Percentiles rank a stretch among this genome's conserved stretches.
Evolutionary conservation across 2,329 filamentous ascomycete species (phyloP).

Genomic region (Claviceps sp.): DNA sequence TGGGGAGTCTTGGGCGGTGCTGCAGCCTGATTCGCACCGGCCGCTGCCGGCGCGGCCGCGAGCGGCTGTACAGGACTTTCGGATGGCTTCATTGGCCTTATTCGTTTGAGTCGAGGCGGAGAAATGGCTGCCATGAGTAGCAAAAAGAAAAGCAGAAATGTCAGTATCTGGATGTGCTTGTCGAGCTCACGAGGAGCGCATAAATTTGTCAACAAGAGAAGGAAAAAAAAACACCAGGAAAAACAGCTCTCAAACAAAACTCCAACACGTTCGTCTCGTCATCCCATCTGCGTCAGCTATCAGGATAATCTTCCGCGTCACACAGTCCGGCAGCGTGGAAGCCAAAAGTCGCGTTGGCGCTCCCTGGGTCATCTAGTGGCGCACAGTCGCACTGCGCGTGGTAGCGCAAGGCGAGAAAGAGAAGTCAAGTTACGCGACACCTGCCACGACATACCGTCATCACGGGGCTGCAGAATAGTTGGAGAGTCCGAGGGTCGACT

Average conservation of each 20-base stretch:
- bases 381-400: constrained; percentile 6
- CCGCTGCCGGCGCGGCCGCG: constrained; percentile 15
- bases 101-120: constrained; percentile 40
- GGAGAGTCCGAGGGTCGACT: constrained; percentile 61
- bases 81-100: constrained; percentile 48
- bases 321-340: constrained; percentile 1
- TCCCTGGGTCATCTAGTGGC: constrained; percentile 2
- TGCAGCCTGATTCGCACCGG: constrained; percentile 24
- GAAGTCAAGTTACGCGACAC: constrained; percentile 13
- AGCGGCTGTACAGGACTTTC: constrained; percentile 44
- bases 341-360: background rate
- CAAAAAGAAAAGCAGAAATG: background rate
- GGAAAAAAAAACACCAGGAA: background rate
- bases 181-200: background rate
- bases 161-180: background rate
- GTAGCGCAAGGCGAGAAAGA: constrained; percentile 3
- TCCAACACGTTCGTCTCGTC: background rate
- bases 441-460: constrained; percentile 55
- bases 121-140: constrained; percentile 27
- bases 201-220: background rate
- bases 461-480: constrained; percentile 39
- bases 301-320: background rate
- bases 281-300: background rate
- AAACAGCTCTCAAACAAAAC: background rate
- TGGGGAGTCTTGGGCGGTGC: constrained; percentile 43